Percentiles rank a stretch among this genome's conserved stretches.
These are phyloP conservation scores for Alternaria atra DNA, from an alignment of 2,329 filamentous ascomycete genomes.

Conservation along the genomic window DNA sequence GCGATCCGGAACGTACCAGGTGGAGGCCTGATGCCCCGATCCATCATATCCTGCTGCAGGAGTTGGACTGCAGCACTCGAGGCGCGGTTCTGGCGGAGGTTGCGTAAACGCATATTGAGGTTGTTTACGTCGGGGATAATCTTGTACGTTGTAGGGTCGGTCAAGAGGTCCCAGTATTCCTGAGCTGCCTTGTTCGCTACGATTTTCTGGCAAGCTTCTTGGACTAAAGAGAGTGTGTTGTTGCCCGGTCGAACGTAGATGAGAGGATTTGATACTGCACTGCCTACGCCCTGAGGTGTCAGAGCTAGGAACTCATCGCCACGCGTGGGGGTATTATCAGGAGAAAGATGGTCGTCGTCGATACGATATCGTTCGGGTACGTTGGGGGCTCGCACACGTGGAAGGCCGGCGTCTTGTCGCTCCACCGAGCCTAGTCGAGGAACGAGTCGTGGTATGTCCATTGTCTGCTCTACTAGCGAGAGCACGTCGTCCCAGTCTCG, in stretches of 20 bases:
- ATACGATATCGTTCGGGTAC: conserved; percentile 35
- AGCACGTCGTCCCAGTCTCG: conserved; percentile 76
- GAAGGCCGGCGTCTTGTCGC: conserved; percentile 36
- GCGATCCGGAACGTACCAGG: conserved; percentile 73
- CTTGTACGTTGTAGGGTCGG: conserved; percentile 60
- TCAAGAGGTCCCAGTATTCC: conserved; percentile 81
- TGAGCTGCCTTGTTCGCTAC: conserved; percentile 69
- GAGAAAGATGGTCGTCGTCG: conserved; percentile 42
- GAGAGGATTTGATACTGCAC: conserved; percentile 43
- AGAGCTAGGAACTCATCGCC: conserved; percentile 48
- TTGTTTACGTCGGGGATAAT: conserved; percentile 77
- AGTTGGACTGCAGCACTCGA: conserved; percentile 69
- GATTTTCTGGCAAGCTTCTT: conserved; percentile 70
- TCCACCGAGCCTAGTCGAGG: conserved; percentile 46
- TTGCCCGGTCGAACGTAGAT: conserved; percentile 60
- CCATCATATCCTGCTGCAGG: conserved; percentile 55
- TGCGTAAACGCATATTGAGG: conserved; percentile 72
- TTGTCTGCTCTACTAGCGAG: conserved; percentile 80
- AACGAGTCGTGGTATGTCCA: conserved; percentile 72
- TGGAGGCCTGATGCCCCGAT: conserved; percentile 38
- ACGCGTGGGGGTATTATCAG: conserved; percentile 28
- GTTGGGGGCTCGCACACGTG: conserved; percentile 48
- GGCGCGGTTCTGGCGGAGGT: conserved; percentile 71
- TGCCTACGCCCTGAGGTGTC: conserved; percentile 25
- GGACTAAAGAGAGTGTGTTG: conserved; percentile 71